These are phyloP conservation scores for Ambrosia hybrid DNA, from an alignment of 140 eudicot species.

Conservation along the genomic window DNA sequence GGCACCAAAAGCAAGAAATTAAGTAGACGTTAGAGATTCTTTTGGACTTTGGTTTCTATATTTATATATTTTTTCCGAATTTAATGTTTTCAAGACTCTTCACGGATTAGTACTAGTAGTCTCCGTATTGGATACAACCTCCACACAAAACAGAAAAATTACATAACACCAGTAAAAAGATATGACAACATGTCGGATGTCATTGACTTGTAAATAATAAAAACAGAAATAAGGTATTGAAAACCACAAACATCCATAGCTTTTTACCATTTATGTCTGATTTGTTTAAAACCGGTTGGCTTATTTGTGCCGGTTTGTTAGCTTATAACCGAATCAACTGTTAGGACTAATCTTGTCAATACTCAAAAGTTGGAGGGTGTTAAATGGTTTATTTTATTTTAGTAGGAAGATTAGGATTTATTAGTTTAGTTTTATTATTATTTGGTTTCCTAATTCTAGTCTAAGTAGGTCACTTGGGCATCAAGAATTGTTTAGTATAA, in stretches of 20 bases:
- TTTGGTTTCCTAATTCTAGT: no score
- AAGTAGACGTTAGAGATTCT: slow-evolving; percentile 6
- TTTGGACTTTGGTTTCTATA: slow-evolving; percentile 9
- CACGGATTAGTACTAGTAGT: slow-evolving; percentile 17
- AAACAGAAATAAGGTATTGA: not conserved
- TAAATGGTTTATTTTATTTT: no score
- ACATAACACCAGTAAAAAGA: not conserved
- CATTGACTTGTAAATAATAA: not conserved
- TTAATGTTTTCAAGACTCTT: slow-evolving; percentile 6
- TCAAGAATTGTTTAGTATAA: no score
- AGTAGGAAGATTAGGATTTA: no score
- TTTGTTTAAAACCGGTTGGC: not conserved
- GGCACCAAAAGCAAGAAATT: slow-evolving; percentile 26
- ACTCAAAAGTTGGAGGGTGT: no score
- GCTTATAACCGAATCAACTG: not conserved
- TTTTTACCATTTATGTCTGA: not conserved
- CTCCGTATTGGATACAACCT: slow-evolving; percentile 31
- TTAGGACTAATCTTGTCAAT: no score
- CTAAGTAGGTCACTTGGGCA: no score
- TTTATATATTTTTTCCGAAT: not conserved
- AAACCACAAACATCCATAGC: not conserved
- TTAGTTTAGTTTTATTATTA: no score
- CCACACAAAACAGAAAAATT: slow-evolving; percentile 3
- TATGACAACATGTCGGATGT: slow-evolving; percentile 4
- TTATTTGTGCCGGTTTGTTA: no score